Evolutionary conservation across 2,329 filamentous ascomycete genomes (phyloP), one percentile per base, ranked within the genome.

Genomic region (Colletotrichum incanum): DNA sequence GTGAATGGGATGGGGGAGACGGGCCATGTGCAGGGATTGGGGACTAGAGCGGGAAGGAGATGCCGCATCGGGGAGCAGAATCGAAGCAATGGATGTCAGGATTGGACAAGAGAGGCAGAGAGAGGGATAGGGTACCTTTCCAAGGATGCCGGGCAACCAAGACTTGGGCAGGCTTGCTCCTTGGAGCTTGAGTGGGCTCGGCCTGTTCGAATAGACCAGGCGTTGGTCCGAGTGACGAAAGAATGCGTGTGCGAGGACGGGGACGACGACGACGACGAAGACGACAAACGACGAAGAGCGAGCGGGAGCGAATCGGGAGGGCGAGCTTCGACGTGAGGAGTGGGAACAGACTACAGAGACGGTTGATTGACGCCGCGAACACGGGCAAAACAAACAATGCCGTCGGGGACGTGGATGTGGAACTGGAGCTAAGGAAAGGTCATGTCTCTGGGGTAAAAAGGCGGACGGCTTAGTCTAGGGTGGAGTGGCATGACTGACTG

Each of bases 171-270:
- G 50, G 59, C 58, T 47, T 56, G 58, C n/a, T 28, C 55, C 49
- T 39, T 62, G 58, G 58, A 63, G 39, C 20, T 9, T 26, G 34
- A 28, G 45, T 47, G 34, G 56, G 56, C 63, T 68, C 65, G 69
- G 69, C 52, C 58, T n/a, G n/a, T 59, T 61, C 20, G 50, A 63
- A 72, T 65, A 59, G 68, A 54, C 58, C 43, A 60, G 52, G 50
- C 41, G 20, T 43, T 71, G 65, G 69, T 72, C 65, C 45, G 69
- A 69, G 65, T 31, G 37, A 34, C 56, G 41, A 47, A 18, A 7
- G 16, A 20, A 47, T 52, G 52, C 34, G 50, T 64, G 69, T 23
- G 58, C 68, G 41, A 45, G 41, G 20, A 60, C 28, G 28, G 28
- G n/a, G 39, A 60, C 12, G 39, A 43, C 26, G 26, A 60, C n/a